phyloP scores from a whole-genome alignment of 148 eudicot species.

The Oxyria digyna region DNA sequence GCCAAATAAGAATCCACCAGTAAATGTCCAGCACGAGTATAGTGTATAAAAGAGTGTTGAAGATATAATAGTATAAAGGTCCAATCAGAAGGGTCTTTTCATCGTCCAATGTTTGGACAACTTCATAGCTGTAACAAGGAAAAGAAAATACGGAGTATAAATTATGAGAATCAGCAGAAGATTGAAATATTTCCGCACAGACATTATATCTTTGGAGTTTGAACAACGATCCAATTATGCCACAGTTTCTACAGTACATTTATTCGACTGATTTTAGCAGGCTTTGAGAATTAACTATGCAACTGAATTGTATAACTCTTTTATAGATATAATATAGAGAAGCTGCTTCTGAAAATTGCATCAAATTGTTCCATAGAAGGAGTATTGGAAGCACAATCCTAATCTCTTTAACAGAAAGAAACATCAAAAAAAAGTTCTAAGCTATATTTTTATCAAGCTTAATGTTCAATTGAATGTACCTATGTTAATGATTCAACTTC shows the following conservation, averaged over 20 bases:
- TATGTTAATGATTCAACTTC: neutral
- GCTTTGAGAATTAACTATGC: neutral
- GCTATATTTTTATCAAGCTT: neutral
- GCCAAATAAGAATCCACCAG: constrained; percentile 92
- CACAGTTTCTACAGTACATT: neutral
- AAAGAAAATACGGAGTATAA: neutral
- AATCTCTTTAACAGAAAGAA: too few species aligned
- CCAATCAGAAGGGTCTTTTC: constrained; percentile 58
- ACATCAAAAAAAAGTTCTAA: neutral
- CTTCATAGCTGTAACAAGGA: constrained; percentile 67
- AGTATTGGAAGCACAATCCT: too few species aligned
- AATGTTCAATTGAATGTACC: neutral
- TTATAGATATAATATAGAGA: neutral
- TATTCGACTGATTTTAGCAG: neutral
- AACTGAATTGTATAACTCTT: neutral
- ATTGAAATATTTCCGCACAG: too few species aligned
- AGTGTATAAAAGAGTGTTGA: constrained; percentile 63
- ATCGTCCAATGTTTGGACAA: constrained; percentile 57
- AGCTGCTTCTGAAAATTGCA: neutral
- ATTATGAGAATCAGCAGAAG: neutral
- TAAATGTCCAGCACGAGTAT: constrained; percentile 85
- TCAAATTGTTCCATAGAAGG: too few species aligned
- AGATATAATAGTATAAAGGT: constrained; percentile 76
- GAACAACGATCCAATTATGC: neutral
- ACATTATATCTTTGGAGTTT: neutral